Conservation (phyloP, 176 grass and related monocot species). For the Oryza nivara region DNA sequence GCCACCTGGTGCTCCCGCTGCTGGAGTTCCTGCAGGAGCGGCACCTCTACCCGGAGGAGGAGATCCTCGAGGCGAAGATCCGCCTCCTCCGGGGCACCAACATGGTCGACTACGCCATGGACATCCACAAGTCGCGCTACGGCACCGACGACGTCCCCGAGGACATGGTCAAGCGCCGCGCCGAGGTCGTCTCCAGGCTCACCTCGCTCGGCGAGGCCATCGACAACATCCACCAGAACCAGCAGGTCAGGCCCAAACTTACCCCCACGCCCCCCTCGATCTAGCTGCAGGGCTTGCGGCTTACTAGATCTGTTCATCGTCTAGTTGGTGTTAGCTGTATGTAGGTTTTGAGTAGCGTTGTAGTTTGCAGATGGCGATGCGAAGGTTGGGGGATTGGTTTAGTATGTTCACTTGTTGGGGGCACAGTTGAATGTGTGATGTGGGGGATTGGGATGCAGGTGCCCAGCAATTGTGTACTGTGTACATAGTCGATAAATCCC, state of each 20-base stretch:
- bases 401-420: too few species aligned
- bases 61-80: constrained; percentile 88
- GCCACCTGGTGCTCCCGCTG: constrained; percentile 80
- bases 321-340: neutral
- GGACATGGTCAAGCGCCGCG: constrained; percentile 73
- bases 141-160: constrained; percentile 75
- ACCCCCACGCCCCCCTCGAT: neutral
- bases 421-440: too few species aligned
- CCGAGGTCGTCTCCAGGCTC: constrained; percentile 71
- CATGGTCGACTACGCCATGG: constrained; percentile 99
- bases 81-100: constrained; percentile 84
- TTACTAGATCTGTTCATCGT: neutral
- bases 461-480: too few species aligned
- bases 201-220: too few species aligned
- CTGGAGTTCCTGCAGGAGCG: constrained; percentile 91
- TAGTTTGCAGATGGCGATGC: too few species aligned
- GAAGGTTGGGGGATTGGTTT: too few species aligned
- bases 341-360: too few species aligned
- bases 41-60: constrained; percentile 59
- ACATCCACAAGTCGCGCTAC: constrained; percentile 82
- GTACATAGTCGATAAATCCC: too few species aligned
- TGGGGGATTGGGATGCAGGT: too few species aligned
- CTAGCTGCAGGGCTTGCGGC: neutral
- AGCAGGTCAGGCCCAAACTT: too few species aligned
- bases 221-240: too few species aligned